These are phyloP conservation scores for Lupinus albus DNA, from an alignment of 306 rosid genomes.

Conservation along the genomic window DNA sequence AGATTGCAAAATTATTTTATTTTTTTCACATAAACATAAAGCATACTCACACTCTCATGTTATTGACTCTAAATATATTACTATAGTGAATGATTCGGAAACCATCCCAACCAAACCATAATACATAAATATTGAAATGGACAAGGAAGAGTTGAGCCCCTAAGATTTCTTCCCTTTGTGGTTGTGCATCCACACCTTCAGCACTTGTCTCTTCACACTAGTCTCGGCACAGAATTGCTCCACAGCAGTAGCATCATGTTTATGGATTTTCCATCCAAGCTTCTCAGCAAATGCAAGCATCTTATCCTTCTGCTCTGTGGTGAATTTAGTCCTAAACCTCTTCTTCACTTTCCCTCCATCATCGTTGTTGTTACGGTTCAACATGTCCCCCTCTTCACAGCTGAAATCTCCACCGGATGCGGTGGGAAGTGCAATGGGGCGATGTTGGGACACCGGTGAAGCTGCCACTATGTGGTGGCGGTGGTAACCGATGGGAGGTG, in stretches of 20 bases:
- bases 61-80: slow-evolving; percentile 15
- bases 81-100: slow-evolving; percentile 23
- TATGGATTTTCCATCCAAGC: slow-evolving; percentile 86
- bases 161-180: slow-evolving; percentile 94
- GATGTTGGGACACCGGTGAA: slow-evolving; percentile 46
- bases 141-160: slow-evolving; percentile 14
- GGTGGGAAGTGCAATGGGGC: no score
- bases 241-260: slow-evolving; percentile 73
- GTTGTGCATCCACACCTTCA: slow-evolving; percentile 97
- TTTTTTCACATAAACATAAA: not conserved
- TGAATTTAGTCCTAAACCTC: slow-evolving; percentile 72
- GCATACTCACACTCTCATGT: not conserved
- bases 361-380: slow-evolving; percentile 74
- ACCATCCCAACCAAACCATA: not conserved
- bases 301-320: slow-evolving; percentile 78
- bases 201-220: slow-evolving; percentile 60
- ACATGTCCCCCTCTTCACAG: slow-evolving; percentile 66
- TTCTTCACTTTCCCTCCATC: slow-evolving; percentile 72
- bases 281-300: slow-evolving; percentile 77
- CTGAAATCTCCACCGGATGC: slow-evolving; percentile 53
- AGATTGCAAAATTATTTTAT: slow-evolving; percentile 22
- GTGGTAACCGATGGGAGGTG: slow-evolving; percentile 45
- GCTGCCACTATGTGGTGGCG: slow-evolving; percentile 37
- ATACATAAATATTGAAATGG: slow-evolving; percentile 21
- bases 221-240: slow-evolving; percentile 66